A percentile compares a stretch with the other conserved stretches of the same genome.
These are phyloP conservation scores for Xylaria nigripes DNA, from an alignment of 495 filamentous ascomycete genomes.

Conservation along the genomic window DNA sequence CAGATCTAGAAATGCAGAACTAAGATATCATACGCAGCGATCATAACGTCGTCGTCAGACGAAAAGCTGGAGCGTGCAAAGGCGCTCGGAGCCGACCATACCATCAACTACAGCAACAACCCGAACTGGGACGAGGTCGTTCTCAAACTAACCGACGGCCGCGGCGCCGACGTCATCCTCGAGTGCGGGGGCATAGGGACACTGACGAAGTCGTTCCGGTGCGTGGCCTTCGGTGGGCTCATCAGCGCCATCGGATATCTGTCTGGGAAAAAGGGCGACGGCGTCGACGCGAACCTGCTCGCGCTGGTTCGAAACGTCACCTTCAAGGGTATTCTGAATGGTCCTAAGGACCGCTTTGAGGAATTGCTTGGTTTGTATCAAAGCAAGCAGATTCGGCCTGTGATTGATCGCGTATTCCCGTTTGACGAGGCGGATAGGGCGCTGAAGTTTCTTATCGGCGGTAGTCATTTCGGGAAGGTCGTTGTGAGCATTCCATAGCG, in stretches of 20 bases:
- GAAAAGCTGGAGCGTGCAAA: conserved; percentile 35
- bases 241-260: conserved; percentile 41
- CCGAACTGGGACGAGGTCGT: conserved; percentile 38
- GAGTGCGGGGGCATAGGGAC: conserved; percentile 44
- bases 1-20: not conserved
- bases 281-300: conserved; percentile 32
- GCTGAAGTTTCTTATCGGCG: conserved; percentile 37
- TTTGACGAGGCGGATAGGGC: conserved; percentile 35
- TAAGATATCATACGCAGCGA: conserved; percentile 25
- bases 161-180: conserved; percentile 41
- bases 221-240: conserved; percentile 35
- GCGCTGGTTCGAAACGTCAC: conserved; percentile 31
- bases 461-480: conserved; percentile 42
- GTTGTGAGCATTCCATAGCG: conserved; percentile 26
- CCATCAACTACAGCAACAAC: conserved; percentile 38
- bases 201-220: conserved; percentile 32
- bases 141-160: conserved; percentile 25
- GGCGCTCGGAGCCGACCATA: conserved; percentile 34
- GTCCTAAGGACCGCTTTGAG: conserved; percentile 29
- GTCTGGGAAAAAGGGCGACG: conserved; percentile 34
- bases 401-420: conserved; percentile 30
- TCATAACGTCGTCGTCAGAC: conserved; percentile 41
- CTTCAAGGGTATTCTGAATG: conserved; percentile 30
- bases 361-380: conserved; percentile 29
- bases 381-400: conserved; percentile 28